Percentiles rank a stretch among this genome's conserved stretches.
Conservation (phyloP, 768 basidiomycete genomes). For the Butyriboletus loyo region DNA sequence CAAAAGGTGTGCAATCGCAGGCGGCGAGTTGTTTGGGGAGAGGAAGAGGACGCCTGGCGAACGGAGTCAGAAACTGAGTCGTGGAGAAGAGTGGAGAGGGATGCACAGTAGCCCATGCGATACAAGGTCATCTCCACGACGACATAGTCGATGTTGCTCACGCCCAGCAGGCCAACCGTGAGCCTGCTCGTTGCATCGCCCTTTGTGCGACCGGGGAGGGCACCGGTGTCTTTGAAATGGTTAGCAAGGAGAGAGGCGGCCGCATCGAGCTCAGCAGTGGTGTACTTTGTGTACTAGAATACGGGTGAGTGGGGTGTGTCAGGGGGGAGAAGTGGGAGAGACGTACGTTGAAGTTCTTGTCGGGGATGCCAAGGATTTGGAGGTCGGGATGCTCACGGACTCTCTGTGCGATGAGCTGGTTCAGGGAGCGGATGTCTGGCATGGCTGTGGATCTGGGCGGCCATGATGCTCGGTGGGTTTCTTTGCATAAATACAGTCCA, state of each 20-base stretch:
- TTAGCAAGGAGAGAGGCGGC: slow-evolving; percentile 28
- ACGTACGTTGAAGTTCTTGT: slow-evolving; percentile 23
- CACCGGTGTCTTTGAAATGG: slow-evolving; percentile 15
- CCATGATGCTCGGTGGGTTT: not conserved
- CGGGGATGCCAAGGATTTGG: slow-evolving; percentile 23
- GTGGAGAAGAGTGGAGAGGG: not conserved
- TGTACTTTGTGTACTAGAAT: slow-evolving; percentile 25
- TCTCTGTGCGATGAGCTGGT: slow-evolving; percentile 25
- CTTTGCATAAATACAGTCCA: not conserved
- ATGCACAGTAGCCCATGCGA: slow-evolving; percentile 33
- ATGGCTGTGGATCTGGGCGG: slow-evolving; percentile 2
- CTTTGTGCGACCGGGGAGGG: slow-evolving; percentile 22
- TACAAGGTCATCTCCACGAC: slow-evolving; percentile 25
- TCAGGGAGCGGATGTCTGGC: slow-evolving; percentile 24
- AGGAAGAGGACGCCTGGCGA: slow-evolving; percentile 32
- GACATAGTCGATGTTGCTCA: slow-evolving; percentile 29
- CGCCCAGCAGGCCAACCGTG: slow-evolving; percentile 24
- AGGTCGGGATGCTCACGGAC: slow-evolving; percentile 20
- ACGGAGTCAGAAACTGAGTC: not conserved
- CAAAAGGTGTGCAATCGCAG: slow-evolving; percentile 46
- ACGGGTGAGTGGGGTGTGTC: not conserved
- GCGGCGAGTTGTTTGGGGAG: slow-evolving; percentile 44
- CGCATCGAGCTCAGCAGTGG: slow-evolving; percentile 22
- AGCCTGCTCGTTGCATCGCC: slow-evolving; percentile 23
- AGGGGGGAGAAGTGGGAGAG: not conserved